Percentiles rank a stretch among this genome's conserved stretches.
phyloP scores from a whole-genome alignment of 2,329 filamentous ascomycete species.

The Ascochyta koolunga region DNA sequence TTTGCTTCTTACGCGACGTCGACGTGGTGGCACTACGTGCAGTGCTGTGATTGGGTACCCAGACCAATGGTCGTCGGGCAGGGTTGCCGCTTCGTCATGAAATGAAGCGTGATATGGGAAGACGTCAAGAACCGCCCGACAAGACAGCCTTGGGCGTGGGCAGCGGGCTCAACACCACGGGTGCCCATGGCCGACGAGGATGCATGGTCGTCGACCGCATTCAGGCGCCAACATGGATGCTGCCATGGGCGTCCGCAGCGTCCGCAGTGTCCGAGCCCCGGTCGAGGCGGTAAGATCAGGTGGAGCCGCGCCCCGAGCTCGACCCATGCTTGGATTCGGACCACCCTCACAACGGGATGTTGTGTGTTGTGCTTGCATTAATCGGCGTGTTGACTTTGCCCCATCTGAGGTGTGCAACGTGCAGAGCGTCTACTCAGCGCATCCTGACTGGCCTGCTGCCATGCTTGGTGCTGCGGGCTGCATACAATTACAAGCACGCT shows the following conservation, averaged over 20 bases:
- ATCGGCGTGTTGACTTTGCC: slow-evolving; percentile 15
- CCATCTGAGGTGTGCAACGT: slow-evolving; percentile 18
- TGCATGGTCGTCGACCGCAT: slow-evolving; percentile 3
- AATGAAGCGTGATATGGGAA: neutral
- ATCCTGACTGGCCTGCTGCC: slow-evolving; percentile 16
- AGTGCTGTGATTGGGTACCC: slow-evolving; percentile 26
- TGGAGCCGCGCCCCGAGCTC: slow-evolving; percentile 15
- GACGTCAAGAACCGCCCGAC: neutral
- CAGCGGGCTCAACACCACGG: slow-evolving; percentile 1
- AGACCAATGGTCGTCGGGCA: neutral
- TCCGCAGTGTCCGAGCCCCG: neutral
- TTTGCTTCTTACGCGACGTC: slow-evolving; percentile 24
- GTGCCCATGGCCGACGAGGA: slow-evolving; percentile 10
- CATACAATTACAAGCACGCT: slow-evolving; percentile 23
- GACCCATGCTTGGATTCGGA: slow-evolving; percentile 14
- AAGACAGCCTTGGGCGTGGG: neutral
- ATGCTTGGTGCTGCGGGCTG: slow-evolving; percentile 21
- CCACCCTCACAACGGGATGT: slow-evolving; percentile 9
- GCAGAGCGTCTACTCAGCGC: slow-evolving; percentile 13
- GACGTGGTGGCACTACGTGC: slow-evolving; percentile 29
- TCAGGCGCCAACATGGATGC: neutral
- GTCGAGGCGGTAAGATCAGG: slow-evolving; percentile 17
- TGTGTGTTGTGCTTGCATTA: slow-evolving; percentile 19
- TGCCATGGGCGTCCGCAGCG: slow-evolving; percentile 2
- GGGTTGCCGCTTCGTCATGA: slow-evolving; percentile 5